Evolutionary conservation across 441 rosid species (phyloP).

Genomic region (Arabidopsis lyrata): DNA sequence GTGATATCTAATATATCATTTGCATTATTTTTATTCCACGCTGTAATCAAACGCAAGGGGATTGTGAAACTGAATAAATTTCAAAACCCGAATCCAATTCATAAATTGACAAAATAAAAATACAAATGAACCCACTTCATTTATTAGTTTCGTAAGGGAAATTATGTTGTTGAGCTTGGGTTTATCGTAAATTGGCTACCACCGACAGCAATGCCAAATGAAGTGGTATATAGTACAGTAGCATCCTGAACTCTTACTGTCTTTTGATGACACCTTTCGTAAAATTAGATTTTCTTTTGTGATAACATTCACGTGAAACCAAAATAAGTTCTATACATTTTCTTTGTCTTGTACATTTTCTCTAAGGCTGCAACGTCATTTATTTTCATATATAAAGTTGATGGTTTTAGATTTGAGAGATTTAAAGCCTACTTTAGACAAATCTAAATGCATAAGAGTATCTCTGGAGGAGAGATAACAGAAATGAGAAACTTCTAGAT

Average conservation of each 20-base stretch:
- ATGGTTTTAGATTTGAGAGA: background rate
- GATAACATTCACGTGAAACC: conserved; percentile 35
- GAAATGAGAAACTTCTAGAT: too few relatives aligned
- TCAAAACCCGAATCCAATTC: conserved; percentile 21
- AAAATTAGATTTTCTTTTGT: background rate
- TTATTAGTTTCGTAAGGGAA: background rate
- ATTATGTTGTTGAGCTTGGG: background rate
- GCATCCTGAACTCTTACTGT: conserved; percentile 34
- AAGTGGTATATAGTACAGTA: conserved; percentile 27
- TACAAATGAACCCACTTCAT: background rate
- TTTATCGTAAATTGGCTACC: conserved; percentile 24
- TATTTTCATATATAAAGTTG: conserved; percentile 1
- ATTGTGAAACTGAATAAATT: conserved; percentile 4
- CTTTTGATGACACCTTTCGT: conserved; percentile 36
- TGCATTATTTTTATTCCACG: conserved; percentile 26
- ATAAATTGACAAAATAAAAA: conserved; percentile 4
- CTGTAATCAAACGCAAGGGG: conserved; percentile 27
- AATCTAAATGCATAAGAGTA: background rate
- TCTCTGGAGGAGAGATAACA: too few relatives aligned
- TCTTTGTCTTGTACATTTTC: background rate
- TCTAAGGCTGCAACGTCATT: conserved; percentile 12
- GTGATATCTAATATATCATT: background rate
- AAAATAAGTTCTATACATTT: background rate
- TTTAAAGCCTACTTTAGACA: background rate
- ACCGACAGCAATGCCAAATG: conserved; percentile 44